These are phyloP conservation scores for Phaeosphaeriaceae sp. DNA, from an alignment of 2,329 filamentous ascomycete species.

Conservation along the genomic window DNA sequence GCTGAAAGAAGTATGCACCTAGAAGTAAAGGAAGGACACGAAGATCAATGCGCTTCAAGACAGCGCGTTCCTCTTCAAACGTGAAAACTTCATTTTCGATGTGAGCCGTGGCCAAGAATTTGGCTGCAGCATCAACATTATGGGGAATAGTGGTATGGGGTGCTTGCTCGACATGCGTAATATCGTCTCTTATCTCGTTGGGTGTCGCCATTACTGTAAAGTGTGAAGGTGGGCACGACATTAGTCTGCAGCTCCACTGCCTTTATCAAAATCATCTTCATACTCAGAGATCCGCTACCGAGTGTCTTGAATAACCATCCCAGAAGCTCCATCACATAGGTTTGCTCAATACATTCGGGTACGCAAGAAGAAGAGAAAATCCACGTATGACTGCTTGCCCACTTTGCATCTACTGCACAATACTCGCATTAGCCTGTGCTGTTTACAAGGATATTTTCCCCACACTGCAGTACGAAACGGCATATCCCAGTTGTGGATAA, in stretches of 20 bases:
- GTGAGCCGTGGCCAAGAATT: constrained; percentile 52
- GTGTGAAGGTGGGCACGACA: not conserved
- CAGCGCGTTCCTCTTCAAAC: constrained; percentile 59
- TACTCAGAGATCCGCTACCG: constrained; percentile 4
- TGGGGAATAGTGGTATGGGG: not conserved
- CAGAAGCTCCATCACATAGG: not conserved
- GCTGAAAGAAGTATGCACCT: constrained; percentile 66
- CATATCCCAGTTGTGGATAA: not conserved
- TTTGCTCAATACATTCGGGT: not conserved
- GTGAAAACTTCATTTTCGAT: constrained; percentile 51
- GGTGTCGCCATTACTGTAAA: constrained; percentile 9
- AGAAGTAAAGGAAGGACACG: constrained; percentile 61
- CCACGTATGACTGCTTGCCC: constrained; percentile 13
- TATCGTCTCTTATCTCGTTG: constrained; percentile 19
- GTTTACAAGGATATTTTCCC: constrained; percentile 10
- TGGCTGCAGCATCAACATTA: constrained; percentile 52
- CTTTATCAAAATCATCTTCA: constrained; percentile 6
- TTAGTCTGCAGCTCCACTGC: not conserved
- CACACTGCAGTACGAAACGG: constrained; percentile 6
- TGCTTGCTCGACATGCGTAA: constrained; percentile 22
- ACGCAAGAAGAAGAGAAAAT: constrained; percentile 4
- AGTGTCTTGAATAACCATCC: not conserved
- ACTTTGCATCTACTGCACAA: constrained; percentile 1
- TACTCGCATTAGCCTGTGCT: not conserved
- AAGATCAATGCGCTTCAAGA: constrained; percentile 58